These are phyloP conservation scores for Erysimum cheiri DNA, from an alignment of 441 rosid genomes.

Conservation along the genomic window DNA sequence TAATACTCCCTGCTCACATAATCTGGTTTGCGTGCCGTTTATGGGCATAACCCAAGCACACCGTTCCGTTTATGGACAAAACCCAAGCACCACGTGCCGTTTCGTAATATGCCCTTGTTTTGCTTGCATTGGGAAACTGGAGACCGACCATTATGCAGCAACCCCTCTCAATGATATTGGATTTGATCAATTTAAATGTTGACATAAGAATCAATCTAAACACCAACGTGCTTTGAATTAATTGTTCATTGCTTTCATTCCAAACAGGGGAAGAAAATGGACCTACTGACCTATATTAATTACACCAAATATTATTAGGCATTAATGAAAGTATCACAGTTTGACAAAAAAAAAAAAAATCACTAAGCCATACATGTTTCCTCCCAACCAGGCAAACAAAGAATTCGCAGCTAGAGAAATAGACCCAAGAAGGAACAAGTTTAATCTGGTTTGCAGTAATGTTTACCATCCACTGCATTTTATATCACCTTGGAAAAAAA, in stretches of 20 bases:
- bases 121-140: not conserved
- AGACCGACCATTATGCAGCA: not conserved
- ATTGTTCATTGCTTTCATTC: not conserved
- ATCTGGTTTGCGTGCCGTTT: slow-evolving; percentile 17
- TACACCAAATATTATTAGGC: not conserved
- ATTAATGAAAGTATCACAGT: not conserved
- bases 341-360: not conserved
- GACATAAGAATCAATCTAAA: not conserved
- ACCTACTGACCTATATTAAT: not conserved
- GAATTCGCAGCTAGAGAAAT: slow-evolving; percentile 25
- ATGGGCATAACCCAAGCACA: not conserved
- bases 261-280: not conserved
- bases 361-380: slow-evolving; percentile 4
- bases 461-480: slow-evolving; percentile 34
- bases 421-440: slow-evolving; percentile 28
- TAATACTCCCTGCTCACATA: not conserved
- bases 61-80: slow-evolving; percentile 16
- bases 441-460: slow-evolving; percentile 35
- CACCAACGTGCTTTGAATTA: not conserved
- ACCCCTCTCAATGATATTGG: not conserved
- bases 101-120: not conserved
- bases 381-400: slow-evolving; percentile 3
- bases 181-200: not conserved
- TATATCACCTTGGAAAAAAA: slow-evolving; percentile 14
- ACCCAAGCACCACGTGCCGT: slow-evolving; percentile 12